Conservation (phyloP, 129 eudicot genomes). For the Smallanthus sonchifolius region DNA sequence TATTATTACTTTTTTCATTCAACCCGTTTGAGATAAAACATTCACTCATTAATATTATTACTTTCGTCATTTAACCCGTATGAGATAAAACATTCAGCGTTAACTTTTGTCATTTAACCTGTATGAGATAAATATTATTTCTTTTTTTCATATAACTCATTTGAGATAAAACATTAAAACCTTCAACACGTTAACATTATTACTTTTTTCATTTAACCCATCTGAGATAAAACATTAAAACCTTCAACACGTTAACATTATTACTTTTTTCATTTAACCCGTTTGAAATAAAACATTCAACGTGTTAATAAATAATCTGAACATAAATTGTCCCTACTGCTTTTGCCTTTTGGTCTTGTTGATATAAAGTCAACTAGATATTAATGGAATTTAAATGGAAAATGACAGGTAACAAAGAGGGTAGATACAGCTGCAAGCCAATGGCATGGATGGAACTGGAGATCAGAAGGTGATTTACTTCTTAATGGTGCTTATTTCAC, state of each 20-base stretch:
- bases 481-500: conserved; percentile 80
- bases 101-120: too few relatives aligned
- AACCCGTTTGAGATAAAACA: too few relatives aligned
- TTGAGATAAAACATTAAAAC: too few relatives aligned
- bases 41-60: too few relatives aligned
- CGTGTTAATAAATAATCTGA: neutral
- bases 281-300: neutral
- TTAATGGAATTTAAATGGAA: conserved; percentile 12
- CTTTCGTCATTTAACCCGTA: too few relatives aligned
- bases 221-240: neutral
- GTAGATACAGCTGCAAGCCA: conserved; percentile 45
- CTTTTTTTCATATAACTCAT: too few relatives aligned
- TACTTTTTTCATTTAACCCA: neutral
- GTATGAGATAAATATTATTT: neutral
- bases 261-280: neutral
- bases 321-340: neutral
- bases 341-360: neutral
- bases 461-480: conserved; percentile 80
- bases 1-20: too few relatives aligned
- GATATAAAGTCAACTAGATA: conserved; percentile 12
- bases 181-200: neutral
- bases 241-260: neutral
- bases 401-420: conserved; percentile 74
- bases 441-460: conserved; percentile 93
- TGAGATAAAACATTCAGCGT: too few relatives aligned